Evolutionary conservation across 2,329 filamentous ascomycete species (phyloP).

Genomic region (Fusarium udum): DNA sequence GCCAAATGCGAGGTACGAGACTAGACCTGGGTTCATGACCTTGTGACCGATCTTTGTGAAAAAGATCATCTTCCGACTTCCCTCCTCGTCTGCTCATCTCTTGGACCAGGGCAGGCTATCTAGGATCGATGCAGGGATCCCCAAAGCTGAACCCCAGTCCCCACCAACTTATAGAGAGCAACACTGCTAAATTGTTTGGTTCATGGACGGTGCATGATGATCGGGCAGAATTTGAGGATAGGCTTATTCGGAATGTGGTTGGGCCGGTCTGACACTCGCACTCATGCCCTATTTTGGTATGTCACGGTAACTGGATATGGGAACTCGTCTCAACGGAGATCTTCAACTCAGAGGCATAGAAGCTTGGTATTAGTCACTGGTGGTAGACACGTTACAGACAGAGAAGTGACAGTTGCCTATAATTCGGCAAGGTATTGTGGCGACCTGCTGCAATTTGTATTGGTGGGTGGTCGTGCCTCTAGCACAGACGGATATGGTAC

Average conservation of each 20-base stretch:
- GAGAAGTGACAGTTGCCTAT: neutral
- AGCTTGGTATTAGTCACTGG: neutral
- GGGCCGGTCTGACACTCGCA: constrained; percentile 39
- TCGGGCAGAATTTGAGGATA: neutral
- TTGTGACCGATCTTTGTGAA: constrained; percentile 23
- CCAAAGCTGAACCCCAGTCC: constrained; percentile 33
- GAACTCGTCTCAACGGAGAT: neutral
- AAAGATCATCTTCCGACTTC: constrained; percentile 33
- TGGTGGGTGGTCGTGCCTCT: constrained; percentile 2
- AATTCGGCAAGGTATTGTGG: neutral
- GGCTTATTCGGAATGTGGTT: constrained; percentile 31
- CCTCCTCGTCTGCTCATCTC: constrained; percentile 23
- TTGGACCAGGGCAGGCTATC: constrained; percentile 11
- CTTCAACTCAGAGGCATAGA: neutral
- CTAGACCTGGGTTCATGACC: constrained; percentile 1
- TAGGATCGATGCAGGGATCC: constrained; percentile 29
- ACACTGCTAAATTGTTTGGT: neutral
- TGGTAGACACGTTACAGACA: neutral
- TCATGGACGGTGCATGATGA: constrained; percentile 1
- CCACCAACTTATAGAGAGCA: constrained; percentile 18
- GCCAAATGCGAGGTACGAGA: constrained; percentile 6
- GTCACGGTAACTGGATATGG: neutral
- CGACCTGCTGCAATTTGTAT: neutral
- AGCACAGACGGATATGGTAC: constrained; percentile 23
- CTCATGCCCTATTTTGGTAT: constrained; percentile 22